Percentiles rank a stretch among this genome's conserved stretches.
Evolutionary conservation across 305 asterid species (phyloP).

Genomic region (Fraxinus paxiana): DNA sequence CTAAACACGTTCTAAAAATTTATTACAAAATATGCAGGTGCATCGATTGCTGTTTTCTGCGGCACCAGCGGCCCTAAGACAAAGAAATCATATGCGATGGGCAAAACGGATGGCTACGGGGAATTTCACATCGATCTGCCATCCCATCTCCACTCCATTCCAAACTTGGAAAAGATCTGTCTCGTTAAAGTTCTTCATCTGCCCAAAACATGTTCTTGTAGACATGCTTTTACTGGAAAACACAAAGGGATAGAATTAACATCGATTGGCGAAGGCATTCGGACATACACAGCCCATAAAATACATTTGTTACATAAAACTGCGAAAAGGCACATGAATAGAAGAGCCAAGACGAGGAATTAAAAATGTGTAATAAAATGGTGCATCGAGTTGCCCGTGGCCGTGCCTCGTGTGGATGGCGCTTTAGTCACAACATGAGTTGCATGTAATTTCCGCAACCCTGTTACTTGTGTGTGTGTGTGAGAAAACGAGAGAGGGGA

Average conservation of each 20-base stretch:
- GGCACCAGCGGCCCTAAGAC: slow-evolving; percentile 28
- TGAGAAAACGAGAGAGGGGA: not conserved
- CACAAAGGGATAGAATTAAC: slow-evolving; percentile 45
- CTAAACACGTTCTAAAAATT: not conserved
- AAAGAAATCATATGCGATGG: slow-evolving; percentile 47
- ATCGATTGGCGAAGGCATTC: slow-evolving; percentile 43
- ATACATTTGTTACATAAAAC: slow-evolving; percentile 44
- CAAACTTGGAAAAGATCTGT: slow-evolving; percentile 56
- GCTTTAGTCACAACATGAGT: slow-evolving; percentile 51
- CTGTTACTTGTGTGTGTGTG: not conserved
- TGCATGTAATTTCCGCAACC: not conserved
- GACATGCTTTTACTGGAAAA: slow-evolving; percentile 41
- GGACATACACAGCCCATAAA: slow-evolving; percentile 42
- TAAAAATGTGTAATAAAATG: not conserved
- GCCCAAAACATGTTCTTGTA: slow-evolving; percentile 50
- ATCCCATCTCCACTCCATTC: slow-evolving; percentile 72
- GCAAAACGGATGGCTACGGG: slow-evolving; percentile 46
- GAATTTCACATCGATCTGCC: slow-evolving; percentile 65
- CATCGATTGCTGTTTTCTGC: slow-evolving; percentile 38
- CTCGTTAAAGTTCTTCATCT: slow-evolving; percentile 43
- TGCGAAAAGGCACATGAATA: slow-evolving; percentile 17
- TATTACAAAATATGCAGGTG: slow-evolving; percentile 26
- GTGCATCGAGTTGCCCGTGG: slow-evolving; percentile 9
- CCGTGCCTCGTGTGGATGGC: slow-evolving; percentile 42
- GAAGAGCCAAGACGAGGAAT: not conserved